Base-by-base conservation (phyloP, 192 early-diverging fungal species). In the Umbelopsis sp. region DNA sequence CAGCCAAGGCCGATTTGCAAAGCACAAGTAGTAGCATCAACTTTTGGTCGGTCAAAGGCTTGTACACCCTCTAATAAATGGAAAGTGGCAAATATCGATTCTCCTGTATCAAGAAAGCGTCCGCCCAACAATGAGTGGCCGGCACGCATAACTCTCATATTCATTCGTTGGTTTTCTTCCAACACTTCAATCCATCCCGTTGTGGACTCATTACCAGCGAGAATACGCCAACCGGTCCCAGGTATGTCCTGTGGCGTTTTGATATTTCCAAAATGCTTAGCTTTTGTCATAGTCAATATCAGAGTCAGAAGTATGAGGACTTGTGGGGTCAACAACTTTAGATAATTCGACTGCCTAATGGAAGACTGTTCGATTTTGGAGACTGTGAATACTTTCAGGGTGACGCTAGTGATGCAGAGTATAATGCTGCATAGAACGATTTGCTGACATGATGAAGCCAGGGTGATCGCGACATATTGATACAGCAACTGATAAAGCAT, bases 51-150 rank as follows among this genome's bases (percentile, higher is more conserved):
- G 49, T 23, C 53, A 52, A 52, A 71, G 4, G 22, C 46, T 22
- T 3, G 46, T 9, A 64, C 90, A 82, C 91, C 93, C 73, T 93
- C 92, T 52, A 92, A 81, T 70, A 89, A 91, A 79, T 97, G 94
- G 70, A 97, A 95, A 3, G 85, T 76, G 25, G 85, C 87, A 84
- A 93, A 97, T 12, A 93, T 86, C 1, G 91, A 92, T 58, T 93
- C 92, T 4, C 75, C 73, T 7, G 89, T 86, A 7, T 80, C 61
- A 21, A 80, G 77, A 83, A 88, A 95, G 41, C 86, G 78, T n/a
- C 94, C 94, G 30, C 96, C 96, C 44, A 97, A 84, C 46, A 97
- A 77, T 35, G 94, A 94, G 73, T 97, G 92, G 25, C 95, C 94
- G 73, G 89, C 89, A 69, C 94, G 91, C 81, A 97, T 80, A 25